Conservation (phyloP, 352 stramenopile species). For the Globisporangium nodosum region DNA sequence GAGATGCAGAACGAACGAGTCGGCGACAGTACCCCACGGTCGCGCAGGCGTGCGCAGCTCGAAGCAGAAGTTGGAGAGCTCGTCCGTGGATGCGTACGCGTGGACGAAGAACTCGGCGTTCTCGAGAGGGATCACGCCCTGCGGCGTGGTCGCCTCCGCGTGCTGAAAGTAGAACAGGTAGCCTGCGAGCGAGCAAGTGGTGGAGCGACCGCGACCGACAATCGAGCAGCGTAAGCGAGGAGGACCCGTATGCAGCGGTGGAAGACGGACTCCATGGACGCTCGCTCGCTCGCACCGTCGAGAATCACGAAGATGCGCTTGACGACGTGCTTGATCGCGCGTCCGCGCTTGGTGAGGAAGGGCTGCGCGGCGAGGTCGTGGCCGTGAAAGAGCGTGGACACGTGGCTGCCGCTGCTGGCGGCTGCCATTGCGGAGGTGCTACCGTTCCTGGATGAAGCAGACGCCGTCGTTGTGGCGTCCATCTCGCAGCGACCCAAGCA, state of each 20-base stretch:
- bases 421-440: background rate
- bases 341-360: slow-evolving; percentile 67
- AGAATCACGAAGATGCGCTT: slow-evolving; percentile 73
- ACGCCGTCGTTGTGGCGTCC: too few relatives aligned
- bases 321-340: slow-evolving; percentile 58
- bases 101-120: slow-evolving; percentile 65
- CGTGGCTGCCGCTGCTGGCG: background rate
- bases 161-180: slow-evolving; percentile 82
- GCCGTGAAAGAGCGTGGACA: slow-evolving; percentile 41
- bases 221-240: background rate
- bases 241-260: background rate
- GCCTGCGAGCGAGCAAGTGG: slow-evolving; percentile 17
- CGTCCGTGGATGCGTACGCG: slow-evolving; percentile 59
- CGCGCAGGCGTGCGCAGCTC: slow-evolving; percentile 56
- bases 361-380: slow-evolving; percentile 61
- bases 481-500: too few relatives aligned
- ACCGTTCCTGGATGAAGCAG: background rate
- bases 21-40: slow-evolving; percentile 35
- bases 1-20: background rate
- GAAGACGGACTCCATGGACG: background rate
- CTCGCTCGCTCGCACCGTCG: slow-evolving; percentile 30
- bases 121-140: slow-evolving; percentile 55
- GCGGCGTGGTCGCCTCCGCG: slow-evolving; percentile 37
- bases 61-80: slow-evolving; percentile 68
- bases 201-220: too few relatives aligned